phyloP scores from a whole-genome alignment of 2,329 filamentous ascomycete species.

The Hypoxylon sp. region DNA sequence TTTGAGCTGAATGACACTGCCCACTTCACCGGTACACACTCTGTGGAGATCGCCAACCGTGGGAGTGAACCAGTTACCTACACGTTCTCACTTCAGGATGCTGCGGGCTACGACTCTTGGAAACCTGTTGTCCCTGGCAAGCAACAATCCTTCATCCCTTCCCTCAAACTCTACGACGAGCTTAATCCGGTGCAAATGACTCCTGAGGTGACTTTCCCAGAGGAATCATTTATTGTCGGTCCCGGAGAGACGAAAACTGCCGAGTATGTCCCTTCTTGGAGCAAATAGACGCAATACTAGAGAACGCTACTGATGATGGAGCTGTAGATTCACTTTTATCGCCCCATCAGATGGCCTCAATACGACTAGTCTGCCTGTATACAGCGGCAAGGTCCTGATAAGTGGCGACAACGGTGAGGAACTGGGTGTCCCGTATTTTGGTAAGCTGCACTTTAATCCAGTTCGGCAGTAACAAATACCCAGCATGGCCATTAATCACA shows the following conservation, averaged over 20 bases:
- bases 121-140: constrained; percentile 17
- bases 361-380: constrained; percentile 44
- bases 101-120: constrained; percentile 37
- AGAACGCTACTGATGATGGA: neutral
- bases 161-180: constrained; percentile 28
- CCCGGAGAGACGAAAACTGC: constrained; percentile 31
- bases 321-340: constrained; percentile 31
- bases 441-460: constrained; percentile 22
- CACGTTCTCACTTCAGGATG: constrained; percentile 43
- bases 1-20: constrained; percentile 56
- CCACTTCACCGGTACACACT: constrained; percentile 46
- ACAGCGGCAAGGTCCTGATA: constrained; percentile 48
- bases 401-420: constrained; percentile 46
- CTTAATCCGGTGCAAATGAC: constrained; percentile 29
- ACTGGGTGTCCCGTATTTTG: constrained; percentile 48
- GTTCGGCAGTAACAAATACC: neutral
- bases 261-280: constrained; percentile 26
- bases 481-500: constrained; percentile 1
- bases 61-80: constrained; percentile 49
- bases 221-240: constrained; percentile 21
- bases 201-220: constrained; percentile 26
- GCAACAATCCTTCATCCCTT: constrained; percentile 18
- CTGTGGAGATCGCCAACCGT: constrained; percentile 51
- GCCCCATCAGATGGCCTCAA: constrained; percentile 43
- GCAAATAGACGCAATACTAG: no score